Evolutionary conservation across 768 basidiomycete genomes (phyloP), one percentile per base, ranked within the genome.

Genomic region (Dioszegia aurantiaca): DNA sequence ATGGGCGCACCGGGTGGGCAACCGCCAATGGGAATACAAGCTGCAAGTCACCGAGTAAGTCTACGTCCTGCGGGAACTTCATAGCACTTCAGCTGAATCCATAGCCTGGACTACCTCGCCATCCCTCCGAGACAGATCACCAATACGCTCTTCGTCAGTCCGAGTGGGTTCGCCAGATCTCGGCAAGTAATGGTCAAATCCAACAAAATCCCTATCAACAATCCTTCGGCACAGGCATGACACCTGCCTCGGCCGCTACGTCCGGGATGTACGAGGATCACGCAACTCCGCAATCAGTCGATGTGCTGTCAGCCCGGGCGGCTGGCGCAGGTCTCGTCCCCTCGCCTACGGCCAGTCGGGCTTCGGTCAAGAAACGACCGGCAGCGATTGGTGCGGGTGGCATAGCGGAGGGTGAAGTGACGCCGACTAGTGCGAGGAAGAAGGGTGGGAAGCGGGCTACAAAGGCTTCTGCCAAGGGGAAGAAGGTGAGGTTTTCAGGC

Each of bases 391-490:
- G 36, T 2, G 3, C 27, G 23, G 39, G 17, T 10, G 48, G 44
- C 19, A 23, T 19, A 12, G 51, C 36, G 39, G 51, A 31, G 17
- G 36, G 24, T 4, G 27, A 40, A 28, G 23, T 53, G 21, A 53
- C 51, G 51, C 51, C 51, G 3, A 39, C 51, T 9, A 53, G 51
- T 27, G 51, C 33, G 23, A 39, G 26, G 39, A 53, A 53, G 51
- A 53, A 40, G 37, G 51, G 51, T 11, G 51, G 37, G 23, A 53
- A 40, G 23, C 40, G 36, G 26, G 37, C 21, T 21, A n/a, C 37
- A 2, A 53, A 53, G 21, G 37, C 23, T 23, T 24, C 37, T 2
- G 37, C 51, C 4, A 53, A 53, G 39, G 46, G 46, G 6, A 39
- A 41, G 24, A 53, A 53, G 36, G 51, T 53, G 48, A 53, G 51